phyloP scores from a whole-genome alignment of 805 yeast genomes.

The Myxozyma geophila region DNA sequence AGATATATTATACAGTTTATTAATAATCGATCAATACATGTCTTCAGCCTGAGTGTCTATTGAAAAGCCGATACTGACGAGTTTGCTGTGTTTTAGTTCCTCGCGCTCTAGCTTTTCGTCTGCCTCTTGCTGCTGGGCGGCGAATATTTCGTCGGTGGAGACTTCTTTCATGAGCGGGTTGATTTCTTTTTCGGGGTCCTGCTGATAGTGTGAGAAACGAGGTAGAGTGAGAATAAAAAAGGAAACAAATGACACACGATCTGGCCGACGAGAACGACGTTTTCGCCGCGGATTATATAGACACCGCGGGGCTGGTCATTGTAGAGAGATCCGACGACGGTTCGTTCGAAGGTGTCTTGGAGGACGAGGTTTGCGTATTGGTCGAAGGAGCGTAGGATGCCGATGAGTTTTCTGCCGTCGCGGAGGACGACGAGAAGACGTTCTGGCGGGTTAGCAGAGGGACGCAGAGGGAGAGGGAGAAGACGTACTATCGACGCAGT shows the following conservation, averaged over 20 bases:
- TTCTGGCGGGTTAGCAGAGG: constrained; percentile 41
- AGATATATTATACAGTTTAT: neutral
- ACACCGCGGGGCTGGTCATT: constrained; percentile 83
- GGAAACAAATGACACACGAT: constrained; percentile 50
- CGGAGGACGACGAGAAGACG: constrained; percentile 82
- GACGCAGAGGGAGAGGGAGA: neutral
- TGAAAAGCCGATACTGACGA: constrained; percentile 26
- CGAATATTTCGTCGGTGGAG: constrained; percentile 26
- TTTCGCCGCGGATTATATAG: constrained; percentile 91
- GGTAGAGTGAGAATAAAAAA: neutral
- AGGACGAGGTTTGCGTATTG: constrained; percentile 91
- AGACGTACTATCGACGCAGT: constrained; percentile 48
- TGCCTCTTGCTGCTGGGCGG: constrained; percentile 23
- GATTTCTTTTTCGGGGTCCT: constrained; percentile 28
- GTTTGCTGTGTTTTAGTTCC: constrained; percentile 12
- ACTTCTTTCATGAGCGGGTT: constrained; percentile 11
- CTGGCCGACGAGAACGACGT: constrained; percentile 92
- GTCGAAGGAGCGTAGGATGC: constrained; percentile 91
- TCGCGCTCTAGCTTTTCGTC: constrained; percentile 21
- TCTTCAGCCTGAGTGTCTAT: constrained; percentile 30
- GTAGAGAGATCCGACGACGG: constrained; percentile 60
- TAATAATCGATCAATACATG: constrained; percentile 17
- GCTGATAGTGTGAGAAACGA: neutral
- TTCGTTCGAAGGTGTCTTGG: constrained; percentile 88
- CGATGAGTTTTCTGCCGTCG: constrained; percentile 87